Percentiles rank a stretch among this genome's conserved stretches.
Conservation (phyloP, 768 basidiomycete species). For the Suillus fuscotomentosus region DNA sequence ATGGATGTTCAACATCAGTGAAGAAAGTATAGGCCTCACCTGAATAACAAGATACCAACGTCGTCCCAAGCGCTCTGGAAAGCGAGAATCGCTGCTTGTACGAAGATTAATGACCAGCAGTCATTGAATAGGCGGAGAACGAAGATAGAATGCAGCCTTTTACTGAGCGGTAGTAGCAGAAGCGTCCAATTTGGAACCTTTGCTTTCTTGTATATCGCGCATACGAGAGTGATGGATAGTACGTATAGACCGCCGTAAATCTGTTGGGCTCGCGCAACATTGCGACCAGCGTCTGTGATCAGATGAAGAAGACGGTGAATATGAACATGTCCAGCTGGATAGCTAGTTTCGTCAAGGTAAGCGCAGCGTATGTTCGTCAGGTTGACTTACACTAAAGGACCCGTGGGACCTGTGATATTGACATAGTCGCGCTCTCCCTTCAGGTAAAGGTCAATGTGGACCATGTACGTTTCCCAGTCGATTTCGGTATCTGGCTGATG, state of each 20-base stretch:
- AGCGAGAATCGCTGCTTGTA: constrained; percentile 66
- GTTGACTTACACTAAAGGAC: constrained; percentile 78
- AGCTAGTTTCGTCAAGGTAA: constrained; percentile 45
- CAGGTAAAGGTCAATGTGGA: constrained; percentile 76
- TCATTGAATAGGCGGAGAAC: constrained; percentile 94
- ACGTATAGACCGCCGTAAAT: constrained; percentile 79
- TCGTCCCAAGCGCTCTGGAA: constrained; percentile 61
- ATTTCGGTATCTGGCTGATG: constrained; percentile 86
- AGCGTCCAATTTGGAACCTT: constrained; percentile 71
- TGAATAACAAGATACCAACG: constrained; percentile 65
- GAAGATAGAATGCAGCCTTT: constrained; percentile 92
- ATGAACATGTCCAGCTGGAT: constrained; percentile 91
- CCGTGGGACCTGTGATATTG: constrained; percentile 83
- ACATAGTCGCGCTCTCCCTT: constrained; percentile 84
- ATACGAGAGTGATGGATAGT: constrained; percentile 58
- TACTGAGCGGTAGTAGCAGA: constrained; percentile 79
- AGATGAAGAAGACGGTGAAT: constrained; percentile 72
- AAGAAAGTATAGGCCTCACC: constrained; percentile 45
- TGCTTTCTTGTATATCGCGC: constrained; percentile 64
- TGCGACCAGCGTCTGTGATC: constrained; percentile 58
- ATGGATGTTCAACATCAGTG: not conserved
- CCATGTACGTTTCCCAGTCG: constrained; percentile 96
- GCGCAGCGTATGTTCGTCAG: not conserved
- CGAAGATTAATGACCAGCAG: constrained; percentile 74
- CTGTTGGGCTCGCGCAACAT: constrained; percentile 68